Evolutionary conservation across 768 basidiomycete species (phyloP), one percentile per base, ranked within the genome.

Genomic region (Suillus variegatus): DNA sequence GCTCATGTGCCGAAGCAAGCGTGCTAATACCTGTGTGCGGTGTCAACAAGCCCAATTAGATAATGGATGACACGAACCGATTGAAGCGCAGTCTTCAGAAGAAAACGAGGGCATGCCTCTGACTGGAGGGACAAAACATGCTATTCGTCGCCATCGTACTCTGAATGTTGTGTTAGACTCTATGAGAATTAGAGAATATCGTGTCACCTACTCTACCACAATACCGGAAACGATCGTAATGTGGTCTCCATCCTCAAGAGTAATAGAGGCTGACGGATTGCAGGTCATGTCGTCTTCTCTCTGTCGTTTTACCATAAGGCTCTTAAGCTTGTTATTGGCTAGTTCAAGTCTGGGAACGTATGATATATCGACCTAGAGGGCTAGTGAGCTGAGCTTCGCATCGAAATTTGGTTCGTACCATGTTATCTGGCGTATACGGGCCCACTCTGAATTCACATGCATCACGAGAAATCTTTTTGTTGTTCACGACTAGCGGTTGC

Each of bases 381-480:
- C 40, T 38, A 16, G 38, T 38, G 38, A 41, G 38, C 14, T 40
- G 25, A 38, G 1, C n/a, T 58, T 54, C 9, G 40, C 32, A 32
- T n/a, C 20, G 20, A n/a, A 46, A 63, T n/a, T 66, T 9, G 22
- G 65, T 88, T 60, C 58, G 65, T 71, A 92, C 91, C 65, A 82
- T 81, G 65, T 91, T 82, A 46, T 86, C 84, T 16, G 72, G 67
- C 1, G 83, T 75, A 62, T 82, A 89, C 4, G 77, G 67, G 1
- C 82, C 87, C 4, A 93, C 87, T 6, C 77, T 76, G 63, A 93
- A 84, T 57, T 81, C 75, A 57, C 85, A 86, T 67, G 91, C 88
- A 25, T 85, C 78, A 36, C 82, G 80, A 0, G 91, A 93, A 55
- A 94, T 81, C 72, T 86, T 88, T 71, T 87, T 87, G 77, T 81